A percentile compares a stretch with the other conserved stretches of the same genome.
These are phyloP conservation scores for Xylaria longipes DNA, from an alignment of 495 filamentous ascomycete species.

Conservation along the genomic window DNA sequence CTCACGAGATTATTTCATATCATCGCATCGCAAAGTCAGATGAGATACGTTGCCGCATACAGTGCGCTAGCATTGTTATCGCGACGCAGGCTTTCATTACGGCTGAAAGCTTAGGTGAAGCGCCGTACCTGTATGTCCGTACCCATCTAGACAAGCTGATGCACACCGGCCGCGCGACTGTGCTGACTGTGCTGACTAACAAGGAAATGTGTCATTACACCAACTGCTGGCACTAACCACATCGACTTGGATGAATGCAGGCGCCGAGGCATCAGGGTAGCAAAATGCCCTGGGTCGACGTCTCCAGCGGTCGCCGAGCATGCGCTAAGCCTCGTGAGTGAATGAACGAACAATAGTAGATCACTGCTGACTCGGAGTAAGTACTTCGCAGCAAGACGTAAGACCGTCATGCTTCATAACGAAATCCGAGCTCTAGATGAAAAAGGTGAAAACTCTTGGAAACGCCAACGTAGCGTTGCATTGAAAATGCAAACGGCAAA, in stretches of 20 bases:
- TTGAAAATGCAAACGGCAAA: constrained; percentile 27
- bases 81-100: constrained; percentile 42
- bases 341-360: neutral
- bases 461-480: constrained; percentile 22
- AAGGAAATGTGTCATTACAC: constrained; percentile 37
- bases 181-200: neutral
- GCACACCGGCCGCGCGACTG: neutral
- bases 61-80: constrained; percentile 56
- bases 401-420: constrained; percentile 47
- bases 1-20: constrained; percentile 29
- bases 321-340: constrained; percentile 50
- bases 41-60: constrained; percentile 45
- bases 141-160: neutral
- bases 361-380: neutral
- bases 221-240: constrained; percentile 53
- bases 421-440: constrained; percentile 40
- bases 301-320: constrained; percentile 58
- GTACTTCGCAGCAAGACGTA: constrained; percentile 58
- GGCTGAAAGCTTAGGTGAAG: constrained; percentile 39
- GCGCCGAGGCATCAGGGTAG: constrained; percentile 49
- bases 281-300: constrained; percentile 52
- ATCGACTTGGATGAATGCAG: constrained; percentile 52
- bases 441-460: constrained; percentile 41
- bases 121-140: constrained; percentile 37
- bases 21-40: constrained; percentile 29